phyloP scores from a whole-genome alignment of 257 asterid genomes.

The Gynochthodes officinalis region DNA sequence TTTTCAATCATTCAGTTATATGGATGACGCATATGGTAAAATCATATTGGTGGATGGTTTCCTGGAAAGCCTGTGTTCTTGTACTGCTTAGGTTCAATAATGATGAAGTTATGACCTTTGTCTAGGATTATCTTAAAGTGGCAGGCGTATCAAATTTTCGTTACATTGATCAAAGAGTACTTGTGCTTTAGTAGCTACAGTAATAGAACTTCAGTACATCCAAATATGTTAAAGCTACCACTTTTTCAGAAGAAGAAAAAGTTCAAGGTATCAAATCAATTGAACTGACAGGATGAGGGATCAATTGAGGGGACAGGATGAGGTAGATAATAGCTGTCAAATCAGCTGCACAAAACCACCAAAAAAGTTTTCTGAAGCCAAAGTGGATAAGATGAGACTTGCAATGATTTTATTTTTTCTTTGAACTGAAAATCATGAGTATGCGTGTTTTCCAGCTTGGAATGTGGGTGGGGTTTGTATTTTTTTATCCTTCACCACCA shows the following conservation, averaged over 20 bases:
- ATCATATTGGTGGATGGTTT: background rate
- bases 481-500: background rate
- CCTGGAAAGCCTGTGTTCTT: background rate
- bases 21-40: background rate
- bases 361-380: background rate
- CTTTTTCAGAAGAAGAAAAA: background rate
- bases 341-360: background rate
- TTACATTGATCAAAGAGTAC: background rate
- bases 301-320: background rate
- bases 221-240: background rate
- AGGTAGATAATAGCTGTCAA: background rate
- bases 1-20: background rate
- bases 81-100: background rate
- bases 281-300: background rate
- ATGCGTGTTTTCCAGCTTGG: background rate
- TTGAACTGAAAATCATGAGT: background rate
- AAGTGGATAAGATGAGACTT: background rate
- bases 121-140: background rate
- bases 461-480: background rate
- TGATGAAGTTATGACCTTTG: background rate
- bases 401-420: background rate
- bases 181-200: background rate
- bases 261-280: background rate
- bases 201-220: background rate
- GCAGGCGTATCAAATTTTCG: background rate